Evolutionary conservation across 768 basidiomycete genomes (phyloP), one percentile per base, ranked within the genome.

Genomic region (Rhodotorula toruloides): DNA sequence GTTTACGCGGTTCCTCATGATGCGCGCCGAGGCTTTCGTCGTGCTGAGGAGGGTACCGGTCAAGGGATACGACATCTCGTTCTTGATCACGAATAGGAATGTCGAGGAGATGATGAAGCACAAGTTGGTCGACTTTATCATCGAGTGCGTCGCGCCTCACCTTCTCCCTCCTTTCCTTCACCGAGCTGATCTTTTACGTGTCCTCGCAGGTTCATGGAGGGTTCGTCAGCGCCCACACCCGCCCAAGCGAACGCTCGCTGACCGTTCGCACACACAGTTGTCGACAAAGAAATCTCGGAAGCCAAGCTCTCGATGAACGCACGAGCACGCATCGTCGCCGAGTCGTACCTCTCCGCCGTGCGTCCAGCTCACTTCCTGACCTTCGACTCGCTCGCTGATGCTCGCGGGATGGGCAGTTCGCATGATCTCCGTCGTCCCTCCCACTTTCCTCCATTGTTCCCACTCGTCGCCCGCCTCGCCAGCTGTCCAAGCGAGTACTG

Each of bases 81-180:
- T 99, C 82, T 82, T 98, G 68, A 93, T 99, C 76, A 97, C 94
- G 63, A 96, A 98, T 78, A 86, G 87, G 57, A 92, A 99, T 77
- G 84, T 92, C 39, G 94, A 98, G 78, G 93, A 90, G 16, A 98
- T 99, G 96, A 82, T 98, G 72, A 99, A 98, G 80, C 96, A 99
- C 80, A 98, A 98, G 81, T 88, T 99, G 58, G 96, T 99, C 43
- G 96, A 99, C 80, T 99, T 99, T 79, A 96, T 99, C 80, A 96
- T 98, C 72, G 91, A 98, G 90, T 94, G 69, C 52, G 68, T 67
- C 27, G 10, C 37, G 25, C n/a, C n/a, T 12, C 19, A 19, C 36
- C 32, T 40, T 39, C 44, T 42, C 52, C 27, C 1, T 16, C 3
- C 27, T 19, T 4, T 22, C 25, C 31, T 29, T 7, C 17, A 36